These are phyloP conservation scores for Gracilaria vermiculophylla DNA, from an alignment of 23 red algal genomes.

Conservation along the genomic window DNA sequence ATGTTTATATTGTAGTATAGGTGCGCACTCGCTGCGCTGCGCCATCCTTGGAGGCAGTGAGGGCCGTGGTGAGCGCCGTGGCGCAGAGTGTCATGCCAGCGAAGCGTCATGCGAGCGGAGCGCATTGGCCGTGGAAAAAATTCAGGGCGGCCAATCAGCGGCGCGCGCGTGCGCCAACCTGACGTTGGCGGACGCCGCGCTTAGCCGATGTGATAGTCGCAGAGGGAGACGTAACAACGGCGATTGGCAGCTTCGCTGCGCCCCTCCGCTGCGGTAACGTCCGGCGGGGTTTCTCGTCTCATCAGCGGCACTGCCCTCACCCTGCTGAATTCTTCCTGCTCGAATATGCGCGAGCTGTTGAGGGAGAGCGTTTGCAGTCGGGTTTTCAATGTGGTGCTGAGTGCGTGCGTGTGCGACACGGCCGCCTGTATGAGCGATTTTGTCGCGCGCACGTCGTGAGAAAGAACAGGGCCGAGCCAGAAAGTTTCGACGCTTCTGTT, in stretches of 20 bases:
- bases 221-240: background rate
- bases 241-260: background rate
- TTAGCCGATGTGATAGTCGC: background rate
- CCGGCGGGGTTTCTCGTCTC: background rate
- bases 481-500: constrained; percentile 3
- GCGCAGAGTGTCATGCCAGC: no score
- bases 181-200: background rate
- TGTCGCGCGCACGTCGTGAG: background rate
- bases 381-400: background rate
- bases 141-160: background rate
- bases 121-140: constrained; percentile 13
- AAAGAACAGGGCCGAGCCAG: background rate
- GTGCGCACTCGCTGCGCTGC: background rate
- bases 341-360: background rate
- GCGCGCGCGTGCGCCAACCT: background rate
- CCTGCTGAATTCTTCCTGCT: background rate
- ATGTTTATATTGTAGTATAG: no score
- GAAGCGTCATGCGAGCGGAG: background rate
- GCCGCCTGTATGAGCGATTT: background rate
- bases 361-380: background rate
- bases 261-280: background rate
- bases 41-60: background rate
- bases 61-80: no score
- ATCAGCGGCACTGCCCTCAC: background rate
- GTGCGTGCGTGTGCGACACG: background rate